Percentiles rank a stretch among this genome's conserved stretches.
phyloP scores from a whole-genome alignment of 345 rosid species.

The Rhodamnia argentea region DNA sequence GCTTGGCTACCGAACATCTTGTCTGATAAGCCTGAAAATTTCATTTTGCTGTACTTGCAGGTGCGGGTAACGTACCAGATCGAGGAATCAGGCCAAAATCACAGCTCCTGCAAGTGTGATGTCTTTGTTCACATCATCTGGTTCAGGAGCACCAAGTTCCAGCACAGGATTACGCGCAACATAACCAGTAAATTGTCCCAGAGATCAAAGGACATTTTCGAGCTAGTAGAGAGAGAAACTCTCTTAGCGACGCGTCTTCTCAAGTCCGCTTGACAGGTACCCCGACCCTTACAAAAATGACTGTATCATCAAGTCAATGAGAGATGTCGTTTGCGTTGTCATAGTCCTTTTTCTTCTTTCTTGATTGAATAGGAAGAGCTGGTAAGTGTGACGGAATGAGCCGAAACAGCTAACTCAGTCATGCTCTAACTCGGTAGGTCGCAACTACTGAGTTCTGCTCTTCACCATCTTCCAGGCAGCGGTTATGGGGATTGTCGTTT shows the following conservation, averaged over 20 bases:
- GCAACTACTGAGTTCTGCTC: not conserved
- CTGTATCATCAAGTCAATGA: not conserved
- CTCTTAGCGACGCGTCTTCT: conserved; percentile 7
- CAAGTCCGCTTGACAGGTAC: not conserved
- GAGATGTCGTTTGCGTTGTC: not conserved
- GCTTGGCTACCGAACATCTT: not conserved
- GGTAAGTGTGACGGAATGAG: not conserved
- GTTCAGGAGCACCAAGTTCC: conserved; percentile 64
- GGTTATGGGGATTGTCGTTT: not conserved
- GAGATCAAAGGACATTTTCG: conserved; percentile 45
- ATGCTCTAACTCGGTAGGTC: not conserved
- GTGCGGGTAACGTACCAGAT: conserved; percentile 48
- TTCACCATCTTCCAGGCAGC: not conserved
- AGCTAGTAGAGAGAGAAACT: conserved; percentile 45
- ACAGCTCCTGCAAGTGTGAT: conserved; percentile 47
- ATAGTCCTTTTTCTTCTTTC: not conserved
- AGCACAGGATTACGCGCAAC: conserved; percentile 57
- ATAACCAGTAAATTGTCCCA: conserved; percentile 45
- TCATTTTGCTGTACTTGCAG: conserved; percentile 12
- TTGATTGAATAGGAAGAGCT: not conserved
- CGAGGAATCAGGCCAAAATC: conserved; percentile 28
- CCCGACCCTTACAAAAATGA: not conserved
- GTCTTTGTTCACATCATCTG: conserved; percentile 45
- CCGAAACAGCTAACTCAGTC: not conserved
- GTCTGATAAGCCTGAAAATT: not conserved